Percentiles rank a stretch among this genome's conserved stretches.
Conservation (phyloP, 176 grass and related monocot species). For the Rhynchospora tenuis region DNA sequence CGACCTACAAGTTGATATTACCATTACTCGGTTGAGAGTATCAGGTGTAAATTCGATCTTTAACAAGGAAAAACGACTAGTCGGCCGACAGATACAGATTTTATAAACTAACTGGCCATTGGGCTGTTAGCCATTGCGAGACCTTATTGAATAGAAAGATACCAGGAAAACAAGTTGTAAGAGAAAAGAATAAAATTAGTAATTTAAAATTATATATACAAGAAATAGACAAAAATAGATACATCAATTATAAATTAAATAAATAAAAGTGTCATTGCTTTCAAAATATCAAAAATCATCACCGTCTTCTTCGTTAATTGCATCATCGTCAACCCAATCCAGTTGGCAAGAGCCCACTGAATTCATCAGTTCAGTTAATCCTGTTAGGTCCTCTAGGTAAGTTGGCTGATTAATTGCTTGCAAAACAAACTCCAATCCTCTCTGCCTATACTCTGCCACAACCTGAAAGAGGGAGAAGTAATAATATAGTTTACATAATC, state of each 20-base stretch:
- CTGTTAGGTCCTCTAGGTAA: slow-evolving; percentile 85
- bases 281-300: slow-evolving; percentile 18
- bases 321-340: slow-evolving; percentile 59
- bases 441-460: slow-evolving; percentile 60
- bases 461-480: slow-evolving; percentile 45
- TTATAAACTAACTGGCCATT: too few relatives aligned
- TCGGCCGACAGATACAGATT: too few relatives aligned
- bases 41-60: too few relatives aligned
- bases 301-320: slow-evolving; percentile 28
- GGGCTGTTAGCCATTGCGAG: too few relatives aligned
- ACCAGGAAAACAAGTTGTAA: too few relatives aligned
- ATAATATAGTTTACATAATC: slow-evolving; percentile 19
- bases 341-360: slow-evolving; percentile 39
- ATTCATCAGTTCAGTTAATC: slow-evolving; percentile 80
- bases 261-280: background rate
- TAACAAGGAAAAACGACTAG: too few relatives aligned
- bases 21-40: too few relatives aligned
- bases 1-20: too few relatives aligned
- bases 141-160: too few relatives aligned
- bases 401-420: slow-evolving; percentile 89
- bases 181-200: too few relatives aligned
- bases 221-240: background rate
- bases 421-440: slow-evolving; percentile 81
- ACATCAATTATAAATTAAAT: background rate
- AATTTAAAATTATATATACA: background rate